Base-by-base conservation (phyloP, 345 rosid genomes). In the Sonneratia caseolaris region DNA sequence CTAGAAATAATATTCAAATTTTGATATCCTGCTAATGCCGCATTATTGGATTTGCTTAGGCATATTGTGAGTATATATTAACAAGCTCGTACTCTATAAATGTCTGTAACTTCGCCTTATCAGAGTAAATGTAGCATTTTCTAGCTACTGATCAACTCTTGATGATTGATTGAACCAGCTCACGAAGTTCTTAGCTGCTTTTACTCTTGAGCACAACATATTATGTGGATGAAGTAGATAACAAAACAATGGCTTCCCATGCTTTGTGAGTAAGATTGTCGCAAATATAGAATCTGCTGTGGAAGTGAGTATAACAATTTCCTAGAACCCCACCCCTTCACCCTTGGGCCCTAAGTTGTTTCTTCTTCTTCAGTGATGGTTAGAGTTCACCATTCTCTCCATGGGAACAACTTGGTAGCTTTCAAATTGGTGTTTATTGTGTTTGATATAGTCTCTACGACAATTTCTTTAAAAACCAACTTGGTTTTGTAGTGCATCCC, bases 181-280 rank as follows among this genome's bases (percentile, higher is more conserved):
- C 43, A 40, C 9, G 9, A 8, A 37, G 27, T 49, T 65, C 53
- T 72, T 68, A 7, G n/a, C 40, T 47, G 14, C n/a, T 73, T 21
- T 71, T 66, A 48, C 66, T 68, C 55, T 71, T 42, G 51, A 73
- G 38, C 74, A 85, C 85, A 92, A 97, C 89, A 3, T 90, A 84
- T 76, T 68, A 90, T 42, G 71, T 84, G 67, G 90, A 89, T 72
- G 93, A 95, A 79, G 81, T 90, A 49, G 87, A 85, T 45, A 83
- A 85, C 69, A 90, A 85, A 84, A 85, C 91, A 32, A 92, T 82
- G 81, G 80, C 82, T 21, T 79, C 89, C 72, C 77, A 93, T 24
- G 89, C 85, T 78, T 83, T 89, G 86, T 81, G 21, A 80, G 72
- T 56, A 73, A 77, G 49, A 66, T 75, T 48, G 71, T 74, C 1